Percentiles rank a stretch among this genome's conserved stretches.
Conservation (phyloP, 202 grass and related monocot species). For the Elaeis oleifera region DNA sequence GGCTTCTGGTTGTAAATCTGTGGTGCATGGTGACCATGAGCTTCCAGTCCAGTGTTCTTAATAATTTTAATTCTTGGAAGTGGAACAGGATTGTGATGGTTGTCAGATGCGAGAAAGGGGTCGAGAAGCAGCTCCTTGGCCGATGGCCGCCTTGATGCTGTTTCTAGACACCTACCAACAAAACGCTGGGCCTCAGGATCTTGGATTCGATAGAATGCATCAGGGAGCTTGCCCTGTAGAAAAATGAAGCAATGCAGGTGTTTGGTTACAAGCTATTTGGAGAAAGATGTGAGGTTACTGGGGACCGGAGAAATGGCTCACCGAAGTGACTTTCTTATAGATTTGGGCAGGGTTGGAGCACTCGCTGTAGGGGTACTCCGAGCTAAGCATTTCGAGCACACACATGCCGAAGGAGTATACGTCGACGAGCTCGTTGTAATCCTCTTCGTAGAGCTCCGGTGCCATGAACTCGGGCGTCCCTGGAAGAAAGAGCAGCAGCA, state of each 20-base stretch:
- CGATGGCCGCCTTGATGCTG: conserved; percentile 35
- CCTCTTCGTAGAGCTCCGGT: conserved; percentile 75
- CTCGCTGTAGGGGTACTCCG: conserved; percentile 73
- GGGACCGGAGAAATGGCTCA: conserved; percentile 4
- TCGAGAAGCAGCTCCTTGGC: conserved; percentile 61
- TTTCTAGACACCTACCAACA: conserved; percentile 45
- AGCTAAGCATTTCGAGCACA: conserved; percentile 79
- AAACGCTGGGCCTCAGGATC: conserved; percentile 45
- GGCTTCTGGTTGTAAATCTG: neutral
- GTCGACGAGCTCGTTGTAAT: conserved; percentile 57
- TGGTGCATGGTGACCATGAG: neutral
- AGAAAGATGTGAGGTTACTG: too few species aligned
- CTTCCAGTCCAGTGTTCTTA: neutral
- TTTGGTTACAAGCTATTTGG: too few species aligned
- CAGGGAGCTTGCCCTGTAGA: conserved; percentile 53
- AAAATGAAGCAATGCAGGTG: neutral
- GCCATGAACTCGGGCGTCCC: conserved; percentile 95
- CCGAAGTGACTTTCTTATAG: conserved; percentile 89
- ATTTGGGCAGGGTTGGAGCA: conserved; percentile 91
- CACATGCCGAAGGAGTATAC: conserved; percentile 95
- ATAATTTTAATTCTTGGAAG: neutral
- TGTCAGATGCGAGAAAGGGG: conserved; percentile 44
- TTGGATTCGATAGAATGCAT: conserved; percentile 47
- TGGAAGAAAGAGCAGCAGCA: conserved; percentile 3
- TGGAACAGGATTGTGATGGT: conserved; percentile 3